Evolutionary conservation across 1,284 basidiomycete genomes (phyloP), one percentile per base, ranked within the genome.

Genomic region (Tremellales sp.): DNA sequence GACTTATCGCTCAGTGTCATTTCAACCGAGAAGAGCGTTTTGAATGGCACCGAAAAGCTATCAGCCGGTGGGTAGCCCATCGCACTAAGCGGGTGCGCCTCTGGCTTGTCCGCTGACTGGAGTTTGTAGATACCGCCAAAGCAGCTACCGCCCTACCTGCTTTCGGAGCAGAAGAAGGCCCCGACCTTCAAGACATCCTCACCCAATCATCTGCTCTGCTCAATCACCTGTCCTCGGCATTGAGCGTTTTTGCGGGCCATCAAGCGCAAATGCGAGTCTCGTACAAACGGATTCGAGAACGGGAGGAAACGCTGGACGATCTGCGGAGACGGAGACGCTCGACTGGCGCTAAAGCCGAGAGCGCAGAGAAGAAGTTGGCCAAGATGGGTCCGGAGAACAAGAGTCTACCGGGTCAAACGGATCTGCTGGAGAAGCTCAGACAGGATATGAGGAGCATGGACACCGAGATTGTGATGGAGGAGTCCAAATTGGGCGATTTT

Each of bases 341-440:
- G 5, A 78, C 91, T 3, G 80, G 78, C 12, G 72, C 80, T 23
- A 86, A 87, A 55, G 88, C 90, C 0, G 92, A 96, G 52, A 72
- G 81, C n/a, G 89, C 89, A 0, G 91, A 96, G 67, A 86, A 81
- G 77, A 94, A 92, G 71, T 79, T 97, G 23, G 81, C 81, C 67
- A 94, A 87, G 77, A 96, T 96, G 91, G 82, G 81, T 46, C 81
- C 87, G 0, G 90, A 91, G 74, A 85, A 96, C 77, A 97, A 96
- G 79, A 86, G 88, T 62, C 75, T 92, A 29, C 76, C 78, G 17
- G 67, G 77, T 52, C 91, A 96, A 74, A 87, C 84, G 0, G 86
- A 90, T 23, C 72, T 80, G 3, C 76, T 97, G 50, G 85, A 86
- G 63, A 78, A 78, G 15, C 76, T 94, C 35, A 80, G 86, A 37